Base-by-base conservation (phyloP, 768 basidiomycete genomes). In the Suillus tomentosus region DNA sequence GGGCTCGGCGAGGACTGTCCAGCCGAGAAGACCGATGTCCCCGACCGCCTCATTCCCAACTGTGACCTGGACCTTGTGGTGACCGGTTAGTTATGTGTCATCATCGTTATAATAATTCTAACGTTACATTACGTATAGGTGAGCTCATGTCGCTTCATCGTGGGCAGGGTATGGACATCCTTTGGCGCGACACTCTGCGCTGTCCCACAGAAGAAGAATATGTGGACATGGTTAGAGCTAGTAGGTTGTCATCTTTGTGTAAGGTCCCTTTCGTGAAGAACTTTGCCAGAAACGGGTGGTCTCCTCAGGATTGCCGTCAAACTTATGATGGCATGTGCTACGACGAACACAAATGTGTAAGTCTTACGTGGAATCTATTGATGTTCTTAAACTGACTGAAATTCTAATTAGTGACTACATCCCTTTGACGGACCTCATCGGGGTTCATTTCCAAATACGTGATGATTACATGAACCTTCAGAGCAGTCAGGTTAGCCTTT, bases 171-270 rank as follows among this genome's bases (percentile, higher is more conserved):
- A 82, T 94, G 40, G 96, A 98, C 67, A 80, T 99, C 2, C 84
- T 95, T 37, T 99, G 96, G 95, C 82, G 96, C 60, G 96, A 98
- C 69, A 90, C 88, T 8, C 77, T 98, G 11, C 87, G 82, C 53
- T 98, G 96, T 72, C 96, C 96, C 4, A 90, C 90, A 0, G 96
- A 99, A 73, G 91, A 95, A 67, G 93, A 99, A 69, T 99, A 98
- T 69, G 83, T 99, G 56, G 78, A 84, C 1, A 99, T 99, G 96
- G 96, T 96, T 43, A 94, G 94, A 73, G 92, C 95, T 69, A 99
- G 96, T 96, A 69, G 66, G 79, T 77, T 62, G 6, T 42, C 40
- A 24, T 7, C 8, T 11, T n/a, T 10, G 31, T 13, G 8, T 62
- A 27, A 43, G 50, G 39, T 64, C 13, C 57, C 14, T 24, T 14